phyloP scores from a whole-genome alignment of 2,329 filamentous ascomycete genomes.

The Aspergillus awamori region DNA sequence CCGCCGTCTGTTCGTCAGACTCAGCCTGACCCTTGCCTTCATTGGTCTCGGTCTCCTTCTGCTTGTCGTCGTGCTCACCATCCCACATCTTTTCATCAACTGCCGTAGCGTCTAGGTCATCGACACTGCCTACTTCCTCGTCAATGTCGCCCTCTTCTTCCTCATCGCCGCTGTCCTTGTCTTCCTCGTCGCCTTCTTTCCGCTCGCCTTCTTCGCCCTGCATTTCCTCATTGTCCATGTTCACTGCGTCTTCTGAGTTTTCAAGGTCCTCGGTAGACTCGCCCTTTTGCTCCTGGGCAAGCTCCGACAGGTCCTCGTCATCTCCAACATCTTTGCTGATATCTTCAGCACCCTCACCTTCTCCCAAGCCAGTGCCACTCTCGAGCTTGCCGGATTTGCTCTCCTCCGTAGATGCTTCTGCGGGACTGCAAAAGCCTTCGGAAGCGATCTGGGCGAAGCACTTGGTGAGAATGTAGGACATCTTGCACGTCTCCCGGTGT shows the following conservation, averaged over 20 bases:
- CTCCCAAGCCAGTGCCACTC: constrained; percentile 87
- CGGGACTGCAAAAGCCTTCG: constrained; percentile 88
- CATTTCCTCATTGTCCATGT: constrained; percentile 79
- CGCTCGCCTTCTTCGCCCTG: constrained; percentile 77
- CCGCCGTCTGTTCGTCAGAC: constrained; percentile 62
- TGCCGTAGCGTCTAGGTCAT: constrained; percentile 84
- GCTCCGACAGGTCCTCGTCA: constrained; percentile 88
- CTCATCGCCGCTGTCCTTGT: constrained; percentile 64
- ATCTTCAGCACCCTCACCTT: constrained; percentile 92
- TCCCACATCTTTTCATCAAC: constrained; percentile 99
- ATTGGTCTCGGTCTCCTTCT: constrained; percentile 76
- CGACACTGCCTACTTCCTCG: constrained; percentile 86
- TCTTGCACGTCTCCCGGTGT: constrained; percentile 71
- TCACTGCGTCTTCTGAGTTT: constrained; percentile 50
- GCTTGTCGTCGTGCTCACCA: constrained; percentile 70
- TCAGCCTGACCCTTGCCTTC: constrained; percentile 55
- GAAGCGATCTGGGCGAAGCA: constrained; percentile 77
- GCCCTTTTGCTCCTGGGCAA: constrained; percentile 76
- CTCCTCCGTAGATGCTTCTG: constrained; percentile 74
- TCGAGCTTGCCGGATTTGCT: constrained; percentile 79
- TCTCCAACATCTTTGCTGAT: constrained; percentile 96
- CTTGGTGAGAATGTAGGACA: constrained; percentile 74
- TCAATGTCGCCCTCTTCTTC: constrained; percentile 71
- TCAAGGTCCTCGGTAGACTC: constrained; percentile 52
- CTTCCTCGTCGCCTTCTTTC: constrained; percentile 46